phyloP scores from a whole-genome alignment of 2,329 filamentous ascomycete genomes.

The Aspergillus sp. region DNA sequence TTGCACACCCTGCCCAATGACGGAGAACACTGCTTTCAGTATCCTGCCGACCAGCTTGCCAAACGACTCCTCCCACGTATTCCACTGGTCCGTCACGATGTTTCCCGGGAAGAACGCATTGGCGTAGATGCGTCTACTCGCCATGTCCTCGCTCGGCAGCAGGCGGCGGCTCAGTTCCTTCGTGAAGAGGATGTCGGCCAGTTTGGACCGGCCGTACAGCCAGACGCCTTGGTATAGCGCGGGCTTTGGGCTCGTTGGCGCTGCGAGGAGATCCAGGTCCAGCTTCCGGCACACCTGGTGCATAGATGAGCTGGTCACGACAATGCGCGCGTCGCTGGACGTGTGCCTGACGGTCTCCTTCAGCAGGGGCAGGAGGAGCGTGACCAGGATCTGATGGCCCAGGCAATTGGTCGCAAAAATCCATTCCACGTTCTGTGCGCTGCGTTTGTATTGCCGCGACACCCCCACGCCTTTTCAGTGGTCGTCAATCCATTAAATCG shows the following conservation, averaged over 20 bases:
- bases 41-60: slow-evolving; percentile 13
- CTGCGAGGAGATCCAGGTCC: slow-evolving; percentile 15
- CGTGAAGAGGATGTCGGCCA: slow-evolving; percentile 25
- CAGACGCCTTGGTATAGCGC: slow-evolving; percentile 16
- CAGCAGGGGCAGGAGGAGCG: slow-evolving; percentile 34
- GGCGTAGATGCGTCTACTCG: slow-evolving; percentile 17
- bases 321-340: slow-evolving; percentile 34
- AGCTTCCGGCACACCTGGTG: slow-evolving; percentile 18
- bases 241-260: slow-evolving; percentile 13
- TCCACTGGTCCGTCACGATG: slow-evolving; percentile 23
- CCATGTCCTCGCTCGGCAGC: slow-evolving; percentile 9
- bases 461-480: slow-evolving; percentile 11
- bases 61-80: slow-evolving; percentile 18
- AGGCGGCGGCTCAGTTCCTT: slow-evolving; percentile 20
- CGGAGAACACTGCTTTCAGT: slow-evolving; percentile 13
- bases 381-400: slow-evolving; percentile 43
- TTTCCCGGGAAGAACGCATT: slow-evolving; percentile 26
- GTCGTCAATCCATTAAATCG: not conserved
- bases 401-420: slow-evolving; percentile 44
- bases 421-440: slow-evolving; percentile 35
- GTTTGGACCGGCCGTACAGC: slow-evolving; percentile 25
- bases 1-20: slow-evolving; percentile 15
- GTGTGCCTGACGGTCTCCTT: slow-evolving; percentile 10
- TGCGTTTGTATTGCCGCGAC: slow-evolving; percentile 13
- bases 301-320: slow-evolving; percentile 32